Evolutionary conservation across 2,329 filamentous ascomycete species (phyloP), one percentile per base, ranked within the genome.

Genomic region (Arthrobotrys megalospora): DNA sequence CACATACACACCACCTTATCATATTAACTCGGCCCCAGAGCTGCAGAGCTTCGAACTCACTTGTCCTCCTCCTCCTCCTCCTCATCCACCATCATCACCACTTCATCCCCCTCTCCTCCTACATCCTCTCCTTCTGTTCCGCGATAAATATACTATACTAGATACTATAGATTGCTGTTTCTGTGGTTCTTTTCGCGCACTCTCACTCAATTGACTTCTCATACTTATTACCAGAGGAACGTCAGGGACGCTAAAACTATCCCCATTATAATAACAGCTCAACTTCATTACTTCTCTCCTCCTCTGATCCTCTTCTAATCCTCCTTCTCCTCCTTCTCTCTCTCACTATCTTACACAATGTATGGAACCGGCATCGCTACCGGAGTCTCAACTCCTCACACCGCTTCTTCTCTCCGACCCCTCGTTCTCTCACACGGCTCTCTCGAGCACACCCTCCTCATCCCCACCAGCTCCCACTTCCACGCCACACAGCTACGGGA

Each of bases 401-500:
- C 95, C 72, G 96, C 93, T 82, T 91, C 94, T 81, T 97, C 95
- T 80, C 90, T 97, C 81, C 93, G 96, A 81, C 95, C 96, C 80
- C 90, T 99, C 84, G 93, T 92, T 83, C 89, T 99, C 83, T 89
- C 91, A 81, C 96, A 99, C 86, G 96, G 96, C 85, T 93, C 93
- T 69, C 94, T 99, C 86, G 96, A 99, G 85, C 93, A 96, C 83
- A 95, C 93, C 67, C 96, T 99, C 85, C 91, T 97, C 83, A 92
- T 99, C 84, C 95, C 96, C 76, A 98, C 96, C 82, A 93, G 91
- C 83, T 90, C 97, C 80, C 96, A 99, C 86, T 99, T 96, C 88
- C 94, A 96, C 85, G 96, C 96, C 82, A 92, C 94, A 79, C 93
- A 97, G 87, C 88, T 98, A 84, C 96, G 95, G 88, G 94, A 97